Base-by-base conservation (phyloP, 345 rosid genomes). In the Brassica carinata region DNA sequence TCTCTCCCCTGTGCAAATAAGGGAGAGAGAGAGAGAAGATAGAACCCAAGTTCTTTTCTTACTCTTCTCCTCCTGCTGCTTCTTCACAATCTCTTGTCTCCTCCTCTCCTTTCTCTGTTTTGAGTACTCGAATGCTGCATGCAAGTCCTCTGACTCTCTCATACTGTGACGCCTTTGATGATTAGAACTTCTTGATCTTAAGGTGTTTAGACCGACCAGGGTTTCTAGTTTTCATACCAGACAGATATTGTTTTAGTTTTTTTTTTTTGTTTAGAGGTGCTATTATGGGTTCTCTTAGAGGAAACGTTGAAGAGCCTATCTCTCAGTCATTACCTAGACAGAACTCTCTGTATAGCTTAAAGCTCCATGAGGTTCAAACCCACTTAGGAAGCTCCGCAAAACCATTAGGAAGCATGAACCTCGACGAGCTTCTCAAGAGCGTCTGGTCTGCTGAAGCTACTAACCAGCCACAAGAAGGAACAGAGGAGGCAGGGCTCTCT, bases 401-500 rank as follows among this genome's bases (percentile, higher is more conserved):
- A 74, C 89, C 93, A 15, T 69, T 91, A 10, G 88, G 89, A 70
- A 88, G 89, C 84, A 88, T 91, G 95, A 89, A 91, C 76, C 88
- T 91, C n/a, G 95, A 91, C 31, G 95, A 91, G 48, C 90, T 88
- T 81, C 91, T 91, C 48, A 84, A 84, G 83, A 88, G 77, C 14
- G 88, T 91, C 18, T 77, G 81, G 53, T 43, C 82, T 15, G 85
- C 83, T 34, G 80, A 76, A 69, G 81, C 84, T 19, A 53, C 84
- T 19, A 55, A 55, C 2, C 62, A 18, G 62, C 62, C 62, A 57
- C 62, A 1, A 18, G 27, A 57, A 7, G 61, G 4, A 18, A 57
- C 27, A 5, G n/a, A n/a, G n/a, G 61, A 15, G 58, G 2, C 8
- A 57, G 27, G 62, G 27, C 3, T 57, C 10, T 17, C 27, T 57